Percentiles rank a stretch among this genome's conserved stretches.
These are phyloP conservation scores for Hansenula sp. DNA, from an alignment of 1,139 yeast genomes.

Conservation along the genomic window DNA sequence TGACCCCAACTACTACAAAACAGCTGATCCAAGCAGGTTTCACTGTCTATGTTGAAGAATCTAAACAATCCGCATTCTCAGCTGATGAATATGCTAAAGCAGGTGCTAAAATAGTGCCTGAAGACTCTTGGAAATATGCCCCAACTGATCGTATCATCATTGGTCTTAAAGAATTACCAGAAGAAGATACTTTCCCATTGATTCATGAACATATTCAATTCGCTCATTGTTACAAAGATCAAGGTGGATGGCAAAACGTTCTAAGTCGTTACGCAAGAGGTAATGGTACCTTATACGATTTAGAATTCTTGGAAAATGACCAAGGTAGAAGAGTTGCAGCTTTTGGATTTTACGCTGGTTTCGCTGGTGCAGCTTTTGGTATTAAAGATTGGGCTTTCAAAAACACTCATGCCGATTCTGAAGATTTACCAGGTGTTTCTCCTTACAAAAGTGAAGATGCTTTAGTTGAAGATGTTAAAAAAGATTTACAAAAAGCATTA, in stretches of 20 bases:
- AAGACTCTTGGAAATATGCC: conserved; percentile 88
- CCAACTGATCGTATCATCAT: conserved; percentile 85
- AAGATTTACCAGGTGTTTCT: conserved; percentile 68
- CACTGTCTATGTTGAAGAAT: conserved; percentile 80
- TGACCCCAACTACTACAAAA: conserved; percentile 89
- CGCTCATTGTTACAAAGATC: conserved; percentile 98
- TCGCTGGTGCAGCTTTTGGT: conserved; percentile 98
- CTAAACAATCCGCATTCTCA: conserved; percentile 76
- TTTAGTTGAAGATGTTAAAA: conserved; percentile 65
- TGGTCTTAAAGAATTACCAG: conserved; percentile 95
- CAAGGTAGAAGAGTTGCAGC: conserved; percentile 98
- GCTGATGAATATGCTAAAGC: conserved; percentile 69
- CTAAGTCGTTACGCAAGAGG: conserved; percentile 86
- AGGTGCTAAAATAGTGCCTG: conserved; percentile 88
- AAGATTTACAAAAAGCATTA: conserved; percentile 55
- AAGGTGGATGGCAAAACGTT: conserved; percentile 95
- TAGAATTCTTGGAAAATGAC: conserved; percentile 91
- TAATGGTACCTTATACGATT: conserved; percentile 82
- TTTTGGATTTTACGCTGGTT: conserved; percentile 97
- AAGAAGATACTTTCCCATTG: conserved; percentile 82
- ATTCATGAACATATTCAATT: conserved; percentile 95
- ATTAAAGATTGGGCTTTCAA: conserved; percentile 92
- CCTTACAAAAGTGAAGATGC: conserved; percentile 81
- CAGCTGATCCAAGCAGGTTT: conserved; percentile 84
- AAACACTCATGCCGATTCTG: conserved; percentile 61